Evolutionary conservation across 177 flowering plant genomes (phyloP).

Genomic region (Tripterygium wilfordii): DNA sequence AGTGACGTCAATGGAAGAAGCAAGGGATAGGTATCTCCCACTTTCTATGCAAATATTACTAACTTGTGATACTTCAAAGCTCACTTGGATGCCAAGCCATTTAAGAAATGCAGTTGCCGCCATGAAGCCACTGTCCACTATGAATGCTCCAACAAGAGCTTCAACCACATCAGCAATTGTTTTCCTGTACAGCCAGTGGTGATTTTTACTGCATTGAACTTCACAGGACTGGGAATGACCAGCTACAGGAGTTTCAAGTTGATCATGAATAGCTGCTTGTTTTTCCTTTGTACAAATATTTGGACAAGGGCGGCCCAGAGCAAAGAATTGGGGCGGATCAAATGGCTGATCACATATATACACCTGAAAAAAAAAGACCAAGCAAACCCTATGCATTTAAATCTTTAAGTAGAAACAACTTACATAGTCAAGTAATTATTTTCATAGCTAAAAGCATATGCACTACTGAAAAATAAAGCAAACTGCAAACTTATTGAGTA

Average conservation of each 20-base stretch:
- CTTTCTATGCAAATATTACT: constrained; percentile 41
- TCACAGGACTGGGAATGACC: constrained; percentile 18
- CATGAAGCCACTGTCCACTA: constrained; percentile 91
- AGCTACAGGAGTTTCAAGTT: constrained; percentile 4
- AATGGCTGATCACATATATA: constrained; percentile 85
- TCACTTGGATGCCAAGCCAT: constrained; percentile 83
- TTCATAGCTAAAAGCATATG: constrained; percentile 76
- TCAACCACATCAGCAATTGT: constrained; percentile 93
- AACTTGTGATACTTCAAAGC: constrained; percentile 55
- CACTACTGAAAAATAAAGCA: constrained; percentile 52
- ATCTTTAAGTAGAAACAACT: too few species aligned
- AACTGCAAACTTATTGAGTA: too few species aligned
- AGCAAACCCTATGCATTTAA: too few species aligned
- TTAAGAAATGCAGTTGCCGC: constrained; percentile 82
- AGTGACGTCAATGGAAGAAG: constrained; percentile 29
- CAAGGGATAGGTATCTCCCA: constrained; percentile 37
- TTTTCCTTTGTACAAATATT: constrained; percentile 46
- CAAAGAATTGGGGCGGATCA: constrained; percentile 65
- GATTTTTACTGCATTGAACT: constrained; percentile 61
- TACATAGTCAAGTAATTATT: too few species aligned
- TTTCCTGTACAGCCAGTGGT: constrained; percentile 78
- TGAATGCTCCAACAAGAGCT: constrained; percentile 86
- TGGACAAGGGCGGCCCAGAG: constrained; percentile 73
- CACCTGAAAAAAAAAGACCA: constrained; percentile 41
- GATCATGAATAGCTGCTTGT: constrained; percentile 40